These are phyloP conservation scores for Neostapfia colusana DNA, from an alignment of 176 grass and related monocot species.

Conservation along the genomic window DNA sequence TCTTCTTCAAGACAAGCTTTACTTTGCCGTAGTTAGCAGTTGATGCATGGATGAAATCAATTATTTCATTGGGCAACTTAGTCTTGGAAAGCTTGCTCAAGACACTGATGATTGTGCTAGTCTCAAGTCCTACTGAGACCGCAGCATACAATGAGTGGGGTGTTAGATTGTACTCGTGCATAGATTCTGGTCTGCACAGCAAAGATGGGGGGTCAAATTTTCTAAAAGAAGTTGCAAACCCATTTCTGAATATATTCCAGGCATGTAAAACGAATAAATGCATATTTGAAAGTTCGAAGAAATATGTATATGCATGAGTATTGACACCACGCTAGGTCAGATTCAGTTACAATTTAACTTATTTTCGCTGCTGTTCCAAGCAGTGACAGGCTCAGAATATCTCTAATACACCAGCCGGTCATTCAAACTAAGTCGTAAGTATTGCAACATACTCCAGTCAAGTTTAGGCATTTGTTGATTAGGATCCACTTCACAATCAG, in stretches of 20 bases:
- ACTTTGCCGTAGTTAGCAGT: slow-evolving; percentile 99
- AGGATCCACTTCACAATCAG: background rate
- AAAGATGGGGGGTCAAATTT: slow-evolving; percentile 12
- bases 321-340: slow-evolving; percentile 18
- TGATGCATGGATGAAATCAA: slow-evolving; percentile 93
- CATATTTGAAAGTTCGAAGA: background rate
- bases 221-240: background rate
- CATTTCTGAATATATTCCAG: slow-evolving; percentile 16
- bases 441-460: background rate
- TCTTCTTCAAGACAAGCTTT: slow-evolving; percentile 98
- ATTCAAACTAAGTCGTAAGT: background rate
- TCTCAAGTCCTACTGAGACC: slow-evolving; percentile 94
- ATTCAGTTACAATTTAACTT: slow-evolving; percentile 20
- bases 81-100: slow-evolving; percentile 89
- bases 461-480: background rate
- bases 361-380: background rate
- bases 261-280: background rate
- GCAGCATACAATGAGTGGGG: slow-evolving; percentile 93
- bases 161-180: slow-evolving; percentile 96
- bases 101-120: slow-evolving; percentile 83
- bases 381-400: slow-evolving; percentile 4
- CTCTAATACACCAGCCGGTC: background rate
- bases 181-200: slow-evolving; percentile 76
- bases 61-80: slow-evolving; percentile 82
- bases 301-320: background rate